Base-by-base conservation (phyloP, 805 yeast species). In the Metschnikowia arizonensis region DNA sequence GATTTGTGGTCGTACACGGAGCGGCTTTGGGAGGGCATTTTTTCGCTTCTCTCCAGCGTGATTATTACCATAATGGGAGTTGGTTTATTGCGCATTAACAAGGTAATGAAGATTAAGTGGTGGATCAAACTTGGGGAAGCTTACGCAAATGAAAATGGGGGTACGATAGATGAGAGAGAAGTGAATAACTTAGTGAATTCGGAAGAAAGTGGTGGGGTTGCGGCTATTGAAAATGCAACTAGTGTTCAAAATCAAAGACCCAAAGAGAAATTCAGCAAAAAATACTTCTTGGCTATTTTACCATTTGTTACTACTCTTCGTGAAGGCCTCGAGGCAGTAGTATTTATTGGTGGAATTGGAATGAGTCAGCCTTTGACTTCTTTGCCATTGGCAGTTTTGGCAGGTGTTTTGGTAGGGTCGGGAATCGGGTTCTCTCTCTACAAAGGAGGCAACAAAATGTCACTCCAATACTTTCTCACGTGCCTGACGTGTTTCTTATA, bases 1-100 rank as follows among this genome's bases (percentile, higher is more conserved):
- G 95, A 89, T 65, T 67, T 87, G 44, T 89, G 97, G 97, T 78
- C 90, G 7, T 68, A 81, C 48, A 84, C 96, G 33, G 97, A 89
- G 61, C 80, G 93, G 56, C 73, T 87, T 43, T 89, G 96, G 86
- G 97, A 89, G 61, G 96, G 96, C 6, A 65, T 82, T 0, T 81
- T 89, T 59, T 84, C 91, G 54, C 72, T 90, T 11, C 62, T 88
- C 25, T 88, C 96, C 3, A 79, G 93, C 15, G 57, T 84, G 1
- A 79, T 89, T 47, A 89, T 89, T 48, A 85, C 96, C 1, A 66
- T 82, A 6, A 88, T 89, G 97, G 97, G 97, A 0, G 58, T 88
- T 28, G 85, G 91, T 44, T 79, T 89, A 60, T 70, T 89, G 50
- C 73, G 96, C 50, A 77, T 89, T 60, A 87, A 89, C 54, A 82